These are phyloP conservation scores for Alliaria petiolata DNA, from an alignment of 345 rosid species.

Conservation along the genomic window DNA sequence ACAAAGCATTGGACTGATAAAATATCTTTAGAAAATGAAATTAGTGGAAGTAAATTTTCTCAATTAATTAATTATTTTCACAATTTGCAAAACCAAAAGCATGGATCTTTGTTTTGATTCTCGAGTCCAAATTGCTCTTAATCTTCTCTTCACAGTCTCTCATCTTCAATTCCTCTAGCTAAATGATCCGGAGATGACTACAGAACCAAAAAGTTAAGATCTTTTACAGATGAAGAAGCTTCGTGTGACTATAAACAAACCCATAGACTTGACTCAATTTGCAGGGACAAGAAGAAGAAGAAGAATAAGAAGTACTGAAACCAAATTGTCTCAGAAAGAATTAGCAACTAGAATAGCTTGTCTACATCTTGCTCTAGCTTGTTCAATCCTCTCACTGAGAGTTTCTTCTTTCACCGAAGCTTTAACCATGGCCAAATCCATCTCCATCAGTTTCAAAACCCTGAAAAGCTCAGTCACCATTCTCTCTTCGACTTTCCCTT, in stretches of 20 bases:
- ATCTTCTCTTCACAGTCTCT: background rate
- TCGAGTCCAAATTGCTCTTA: background rate
- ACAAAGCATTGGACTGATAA: constrained; percentile 1
- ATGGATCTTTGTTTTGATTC: background rate
- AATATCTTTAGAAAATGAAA: background rate
- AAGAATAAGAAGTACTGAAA: background rate
- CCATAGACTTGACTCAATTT: background rate
- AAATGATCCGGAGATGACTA: background rate
- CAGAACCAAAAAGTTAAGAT: background rate
- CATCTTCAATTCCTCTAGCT: background rate
- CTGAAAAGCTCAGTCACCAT: constrained; percentile 86
- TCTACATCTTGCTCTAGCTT: constrained; percentile 83
- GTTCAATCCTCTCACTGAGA: constrained; percentile 60
- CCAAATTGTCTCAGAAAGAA: constrained; percentile 45
- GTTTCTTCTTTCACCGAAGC: constrained; percentile 85
- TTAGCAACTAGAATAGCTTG: constrained; percentile 88
- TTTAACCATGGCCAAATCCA: constrained; percentile 95
- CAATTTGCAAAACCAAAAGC: background rate
- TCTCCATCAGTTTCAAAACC: constrained; percentile 90
- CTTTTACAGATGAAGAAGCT: background rate
- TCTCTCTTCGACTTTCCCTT: constrained; percentile 77
- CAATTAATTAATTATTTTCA: background rate
- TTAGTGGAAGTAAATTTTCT: constrained; percentile 13
- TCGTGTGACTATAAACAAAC: background rate
- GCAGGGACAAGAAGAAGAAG: background rate